A percentile compares a stretch with the other conserved stretches of the same genome.
These are phyloP conservation scores for Salmacisia buchloeana DNA, from an alignment of 1,284 basidiomycete genomes.

Conservation along the genomic window DNA sequence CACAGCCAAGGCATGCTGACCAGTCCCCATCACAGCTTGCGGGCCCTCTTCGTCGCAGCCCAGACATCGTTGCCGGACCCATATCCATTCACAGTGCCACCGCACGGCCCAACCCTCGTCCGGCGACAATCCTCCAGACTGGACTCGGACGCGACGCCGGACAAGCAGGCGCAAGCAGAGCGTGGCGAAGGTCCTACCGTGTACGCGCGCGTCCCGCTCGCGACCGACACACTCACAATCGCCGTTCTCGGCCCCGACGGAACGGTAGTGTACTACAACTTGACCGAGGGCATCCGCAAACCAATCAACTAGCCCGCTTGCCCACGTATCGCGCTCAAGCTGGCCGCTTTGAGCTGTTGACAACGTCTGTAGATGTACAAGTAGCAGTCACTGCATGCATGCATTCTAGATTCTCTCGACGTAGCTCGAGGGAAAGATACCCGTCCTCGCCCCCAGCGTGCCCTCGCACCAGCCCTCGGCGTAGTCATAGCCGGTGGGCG, in stretches of 20 bases:
- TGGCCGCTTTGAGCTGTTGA: too few species aligned
- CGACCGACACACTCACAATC: conserved; percentile 9
- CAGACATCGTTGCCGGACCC: too few species aligned
- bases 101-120: too few species aligned
- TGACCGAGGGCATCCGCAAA: conserved; percentile 44
- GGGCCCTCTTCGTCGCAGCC: too few species aligned
- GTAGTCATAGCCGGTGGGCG: conserved; percentile 20
- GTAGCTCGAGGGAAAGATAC: conserved; percentile 30
- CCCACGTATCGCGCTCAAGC: too few species aligned
- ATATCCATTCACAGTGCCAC: too few species aligned
- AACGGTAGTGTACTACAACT: conserved; percentile 44
- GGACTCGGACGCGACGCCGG: not conserved
- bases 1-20: too few species aligned
- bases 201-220: not conserved
- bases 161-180: not conserved
- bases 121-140: too few species aligned
- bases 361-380: too few species aligned
- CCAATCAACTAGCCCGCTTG: conserved; percentile 48
- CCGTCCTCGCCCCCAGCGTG: conserved; percentile 20
- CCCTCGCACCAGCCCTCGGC: conserved; percentile 33
- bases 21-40: too few species aligned
- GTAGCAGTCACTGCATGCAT: too few species aligned
- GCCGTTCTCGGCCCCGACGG: conserved; percentile 43
- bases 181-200: not conserved
- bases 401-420: conserved; percentile 14